These are phyloP conservation scores for Rhizopogon sp. DNA, from an alignment of 768 basidiomycete species.

Conservation along the genomic window DNA sequence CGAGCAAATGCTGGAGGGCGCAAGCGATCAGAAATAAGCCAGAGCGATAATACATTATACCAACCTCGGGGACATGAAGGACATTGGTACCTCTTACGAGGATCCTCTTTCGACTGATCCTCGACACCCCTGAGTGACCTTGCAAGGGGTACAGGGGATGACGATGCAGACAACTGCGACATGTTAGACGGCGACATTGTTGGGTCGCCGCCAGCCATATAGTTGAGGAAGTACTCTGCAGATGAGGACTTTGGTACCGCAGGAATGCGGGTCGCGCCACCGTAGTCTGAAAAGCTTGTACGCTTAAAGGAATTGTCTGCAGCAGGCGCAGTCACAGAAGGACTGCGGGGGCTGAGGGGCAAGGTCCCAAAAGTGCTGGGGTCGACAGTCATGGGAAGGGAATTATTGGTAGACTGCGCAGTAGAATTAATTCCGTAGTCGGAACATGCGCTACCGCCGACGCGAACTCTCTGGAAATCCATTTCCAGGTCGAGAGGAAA, in stretches of 20 bases:
- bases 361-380: conserved; percentile 54
- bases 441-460: conserved; percentile 40
- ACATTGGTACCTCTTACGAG: conserved; percentile 78
- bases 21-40: conserved; percentile 2
- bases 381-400: conserved; percentile 39
- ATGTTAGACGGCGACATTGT: conserved; percentile 57
- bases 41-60: conserved; percentile 2
- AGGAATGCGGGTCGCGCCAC: conserved; percentile 44
- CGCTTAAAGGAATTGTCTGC: conserved; percentile 31
- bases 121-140: conserved; percentile 34
- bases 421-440: conserved; percentile 45
- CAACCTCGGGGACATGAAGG: conserved; percentile 67
- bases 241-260: conserved; percentile 45
- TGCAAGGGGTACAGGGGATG: conserved; percentile 35
- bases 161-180: conserved; percentile 40
- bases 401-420: conserved; percentile 32
- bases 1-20: conserved; percentile 71
- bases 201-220: conserved; percentile 27
- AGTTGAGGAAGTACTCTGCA: conserved; percentile 37
- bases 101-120: conserved; percentile 50
- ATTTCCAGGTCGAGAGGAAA: conserved; percentile 68
- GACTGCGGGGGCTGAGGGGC: conserved; percentile 53
- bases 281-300: conserved; percentile 66
- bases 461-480: conserved; percentile 61
- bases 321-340: conserved; percentile 32